Evolutionary conservation across 345 rosid species (phyloP), one percentile per base, ranked within the genome.

Genomic region (Orychophragmus violaceus): DNA sequence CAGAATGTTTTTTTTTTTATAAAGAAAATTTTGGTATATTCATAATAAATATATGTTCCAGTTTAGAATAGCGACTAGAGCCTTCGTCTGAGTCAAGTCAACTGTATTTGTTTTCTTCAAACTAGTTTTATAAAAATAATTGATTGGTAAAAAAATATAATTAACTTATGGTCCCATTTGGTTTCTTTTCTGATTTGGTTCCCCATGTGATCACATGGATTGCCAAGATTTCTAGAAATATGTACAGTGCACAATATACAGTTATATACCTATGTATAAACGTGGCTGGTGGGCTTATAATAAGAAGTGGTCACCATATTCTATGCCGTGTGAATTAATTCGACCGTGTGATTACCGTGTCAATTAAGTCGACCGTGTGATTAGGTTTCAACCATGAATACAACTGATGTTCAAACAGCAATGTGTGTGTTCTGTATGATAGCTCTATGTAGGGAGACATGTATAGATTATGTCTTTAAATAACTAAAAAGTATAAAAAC

Each of bases 181-280:
- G 22, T 32, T 8, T 50, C 6, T 25, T 30, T 48, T 18, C 27
- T 16, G 16, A 24, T 30, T 24, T 29, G 42, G 51, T 52, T 64
- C 42, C 46, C 68, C 77, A 74, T 74, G 77, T 74, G 77, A 59
- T 66, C 68, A 74, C 77, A 66, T 66, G 77, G 68, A 63, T 25
- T 23, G 48, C 22, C 16, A 65, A 36, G 29, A 64, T 53, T 55
- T 28, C 2, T 12, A 4, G 51, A 13, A 37, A 69, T 55, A 23
- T 36, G 11, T 5, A 49, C 53, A 56, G 46, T 21, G 30, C 33
- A 46, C 54, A 59, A 24, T 41, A 35, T 33, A 44, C 23, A 33
- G 22, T 11, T 13, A 44, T 22, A 33, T 46, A 14, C 36, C 22
- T 56, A 44, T 41, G 55, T 24, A 32, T 35, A 18, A 17, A 44